Conservation (phyloP, 352 stramenopile genomes). For the Pythium phragmitis region DNA sequence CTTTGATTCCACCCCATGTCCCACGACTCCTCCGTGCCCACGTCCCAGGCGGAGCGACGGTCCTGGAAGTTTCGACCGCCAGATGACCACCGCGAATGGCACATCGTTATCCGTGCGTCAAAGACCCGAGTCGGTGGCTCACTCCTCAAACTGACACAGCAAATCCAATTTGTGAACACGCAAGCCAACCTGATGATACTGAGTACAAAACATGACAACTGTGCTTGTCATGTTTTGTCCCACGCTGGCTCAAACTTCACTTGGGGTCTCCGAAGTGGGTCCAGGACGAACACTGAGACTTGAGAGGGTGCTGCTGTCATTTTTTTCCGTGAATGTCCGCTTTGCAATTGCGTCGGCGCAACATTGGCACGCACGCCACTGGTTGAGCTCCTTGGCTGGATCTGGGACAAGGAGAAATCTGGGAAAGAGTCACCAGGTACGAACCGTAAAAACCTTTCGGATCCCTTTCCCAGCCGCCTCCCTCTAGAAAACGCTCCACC, state of each 20-base stretch:
- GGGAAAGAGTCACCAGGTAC: constrained; percentile 9
- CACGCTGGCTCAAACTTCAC: not conserved
- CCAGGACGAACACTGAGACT: not conserved
- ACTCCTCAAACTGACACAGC: not conserved
- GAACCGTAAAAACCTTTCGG: not conserved
- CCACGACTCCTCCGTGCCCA: not conserved
- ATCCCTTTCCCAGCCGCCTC: constrained; percentile 1
- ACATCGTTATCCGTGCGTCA: not conserved
- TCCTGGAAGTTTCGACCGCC: not conserved
- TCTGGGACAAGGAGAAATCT: constrained; percentile 20
- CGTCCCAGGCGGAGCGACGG: not conserved
- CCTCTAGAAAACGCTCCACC: constrained; percentile 6
- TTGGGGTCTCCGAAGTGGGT: not conserved
- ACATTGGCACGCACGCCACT: constrained; percentile 5
- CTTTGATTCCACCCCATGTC: not conserved
- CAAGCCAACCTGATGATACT: not conserved
- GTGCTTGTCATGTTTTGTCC: not conserved
- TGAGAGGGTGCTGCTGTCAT: not conserved
- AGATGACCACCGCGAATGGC: not conserved
- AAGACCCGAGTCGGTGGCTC: not conserved
- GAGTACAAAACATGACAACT: not conserved
- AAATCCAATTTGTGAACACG: no score
- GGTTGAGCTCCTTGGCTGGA: not conserved
- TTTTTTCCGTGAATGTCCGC: not conserved
- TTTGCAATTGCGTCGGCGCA: not conserved